Base-by-base conservation (phyloP, 2,329 filamentous ascomycete genomes). In the Capronia americana region DNA sequence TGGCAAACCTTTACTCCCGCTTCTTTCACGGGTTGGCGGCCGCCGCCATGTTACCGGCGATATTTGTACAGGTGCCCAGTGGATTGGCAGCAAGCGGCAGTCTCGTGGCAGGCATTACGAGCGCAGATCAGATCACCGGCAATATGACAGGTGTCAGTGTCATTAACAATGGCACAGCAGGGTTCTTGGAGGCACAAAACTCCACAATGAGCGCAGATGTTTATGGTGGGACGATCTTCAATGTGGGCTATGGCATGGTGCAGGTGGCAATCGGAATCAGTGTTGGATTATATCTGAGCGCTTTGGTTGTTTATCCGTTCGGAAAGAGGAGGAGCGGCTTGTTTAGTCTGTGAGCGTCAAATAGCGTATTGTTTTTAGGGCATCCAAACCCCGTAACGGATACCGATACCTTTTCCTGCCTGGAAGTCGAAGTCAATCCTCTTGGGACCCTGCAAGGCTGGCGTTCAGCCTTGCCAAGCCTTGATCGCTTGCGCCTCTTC, bases 11-110 rank as follows among this genome's bases (percentile, higher is more conserved):
- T 1, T 94, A 95, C 79, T 90, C 89, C 14, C 86, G 92, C 1
- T 73, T 84, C 41, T 77, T 90, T 12, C 92, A 93, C 75, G 91
- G 90, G 1, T 86, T 96, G 2, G 93, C 93, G 0, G 92, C 92
- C 0, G 92, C 92, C 0, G 90, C 91, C 1, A 92, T 97, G 83
- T 80, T 97, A 10, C 93, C 93, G 0, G 93, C 90, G 4, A 96
- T 97, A 69, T 96, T 96, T 69, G 85, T 88, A 1, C 85, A 88
- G 66, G 86, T 89, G 0, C 87, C 87, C 0, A 85, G 82, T 2
- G 87, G 86, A 1, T 78, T 89, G 2, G 84, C 86, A 2, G 86
- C 87, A 1, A 83, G 80, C 60, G 87, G 87, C 0, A 83, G 81
- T 4, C 74, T 89, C 20, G 81, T 89, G 1, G 80, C 82, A 0